These are phyloP conservation scores for Puya raimondii DNA, from an alignment of 176 grass and related monocot species.

Conservation along the genomic window DNA sequence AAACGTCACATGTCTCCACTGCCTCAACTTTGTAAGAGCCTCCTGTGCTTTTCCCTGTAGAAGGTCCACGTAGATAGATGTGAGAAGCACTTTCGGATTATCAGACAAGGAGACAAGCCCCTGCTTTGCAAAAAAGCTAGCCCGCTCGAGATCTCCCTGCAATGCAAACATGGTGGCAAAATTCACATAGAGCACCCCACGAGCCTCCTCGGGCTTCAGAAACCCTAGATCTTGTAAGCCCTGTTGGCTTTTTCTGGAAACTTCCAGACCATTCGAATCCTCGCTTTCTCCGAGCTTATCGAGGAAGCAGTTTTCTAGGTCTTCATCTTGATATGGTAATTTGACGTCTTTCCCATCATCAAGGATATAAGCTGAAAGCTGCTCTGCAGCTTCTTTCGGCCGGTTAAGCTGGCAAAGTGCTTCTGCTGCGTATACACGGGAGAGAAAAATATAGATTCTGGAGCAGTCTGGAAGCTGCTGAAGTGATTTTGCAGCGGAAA, in stretches of 20 bases:
- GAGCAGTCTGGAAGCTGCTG: constrained; percentile 54
- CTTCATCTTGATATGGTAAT: constrained; percentile 55
- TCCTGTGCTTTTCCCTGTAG: constrained; percentile 13
- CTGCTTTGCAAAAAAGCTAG: constrained; percentile 5
- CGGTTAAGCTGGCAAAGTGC: constrained; percentile 63
- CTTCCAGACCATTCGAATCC: background rate
- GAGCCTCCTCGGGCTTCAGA: constrained; percentile 13
- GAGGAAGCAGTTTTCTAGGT: constrained; percentile 31
- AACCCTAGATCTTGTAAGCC: constrained; percentile 6
- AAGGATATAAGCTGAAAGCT: constrained; percentile 53
- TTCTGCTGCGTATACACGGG: constrained; percentile 76
- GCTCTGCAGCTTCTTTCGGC: constrained; percentile 57
- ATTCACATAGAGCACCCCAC: constrained; percentile 14
- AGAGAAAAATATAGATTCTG: constrained; percentile 54
- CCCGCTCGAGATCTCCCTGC: constrained; percentile 18
- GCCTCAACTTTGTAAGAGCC: constrained; percentile 15
- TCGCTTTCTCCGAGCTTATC: constrained; percentile 32
- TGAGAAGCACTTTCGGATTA: constrained; percentile 10
- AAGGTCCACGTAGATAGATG: constrained; percentile 14
- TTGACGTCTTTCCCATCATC: constrained; percentile 43
- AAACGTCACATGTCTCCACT: constrained; percentile 16
- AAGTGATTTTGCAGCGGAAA: constrained; percentile 47
- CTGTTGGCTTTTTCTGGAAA: background rate
- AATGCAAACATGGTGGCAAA: constrained; percentile 17
- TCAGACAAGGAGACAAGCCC: constrained; percentile 7